Evolutionary conservation across 306 rosid genomes (phyloP).

Genomic region (Delonix regia): DNA sequence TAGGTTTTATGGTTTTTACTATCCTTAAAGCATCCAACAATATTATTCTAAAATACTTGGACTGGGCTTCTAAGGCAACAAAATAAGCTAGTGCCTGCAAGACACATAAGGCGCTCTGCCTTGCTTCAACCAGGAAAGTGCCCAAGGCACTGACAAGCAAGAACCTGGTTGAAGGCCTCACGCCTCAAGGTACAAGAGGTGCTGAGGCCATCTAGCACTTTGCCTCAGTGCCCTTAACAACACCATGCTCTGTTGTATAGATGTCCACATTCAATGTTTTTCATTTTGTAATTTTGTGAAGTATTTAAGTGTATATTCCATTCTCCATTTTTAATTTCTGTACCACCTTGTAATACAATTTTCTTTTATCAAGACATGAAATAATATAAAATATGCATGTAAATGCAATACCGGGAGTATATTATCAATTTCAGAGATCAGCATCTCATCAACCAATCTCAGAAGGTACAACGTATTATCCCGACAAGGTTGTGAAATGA

Average conservation of each 20-base stretch:
- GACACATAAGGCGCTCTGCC: no score
- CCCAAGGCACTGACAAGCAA: no score
- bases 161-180: background rate
- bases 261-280: constrained; percentile 9
- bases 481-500: constrained; percentile 87
- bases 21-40: background rate
- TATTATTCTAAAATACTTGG: background rate
- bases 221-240: background rate
- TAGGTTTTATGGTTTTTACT: background rate
- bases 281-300: background rate
- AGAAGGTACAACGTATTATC: constrained; percentile 87
- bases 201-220: no score
- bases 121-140: background rate
- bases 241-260: background rate
- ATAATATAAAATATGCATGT: constrained; percentile 27
- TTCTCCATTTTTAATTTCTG: background rate
- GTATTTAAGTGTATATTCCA: constrained; percentile 12
- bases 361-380: constrained; percentile 7
- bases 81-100: background rate
- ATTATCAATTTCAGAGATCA: constrained; percentile 76
- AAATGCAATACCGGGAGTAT: constrained; percentile 77
- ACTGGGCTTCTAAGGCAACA: background rate
- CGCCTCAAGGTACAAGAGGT: background rate
- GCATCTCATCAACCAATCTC: constrained; percentile 88
- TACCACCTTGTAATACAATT: background rate